Conservation (phyloP, 345 rosid genomes). For the thale cress (Arabidopsis thaliana) region TAIR10.1 NC_003070.9:943001-943500, state of each 20-base stretch:
- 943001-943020: constrained; percentile 87
- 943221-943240: constrained; percentile 65
- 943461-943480: constrained; percentile 14
- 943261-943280: constrained; percentile 62
- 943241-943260: constrained; percentile 75
- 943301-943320: constrained; percentile 57
- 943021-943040: constrained; percentile 89
- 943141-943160: constrained; percentile 74
- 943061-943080: background rate
- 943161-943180: constrained; percentile 60
- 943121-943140: constrained; percentile 87
- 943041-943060: constrained; percentile 28
- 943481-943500: background rate
- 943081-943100: background rate
- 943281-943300: constrained; percentile 69
- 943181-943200: constrained; percentile 70
- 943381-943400: constrained; percentile 24
- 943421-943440: background rate
- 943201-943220: constrained; percentile 55
- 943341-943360: background rate
- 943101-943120: constrained; percentile 18
- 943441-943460: constrained; percentile 16
- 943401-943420: constrained; percentile 25
- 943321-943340: constrained; percentile 41
- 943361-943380: background rate